A percentile compares a stretch with the other conserved stretches of the same genome.
Conservation (phyloP, 148 eudicot genomes). For the Persicaria maculosa region DNA sequence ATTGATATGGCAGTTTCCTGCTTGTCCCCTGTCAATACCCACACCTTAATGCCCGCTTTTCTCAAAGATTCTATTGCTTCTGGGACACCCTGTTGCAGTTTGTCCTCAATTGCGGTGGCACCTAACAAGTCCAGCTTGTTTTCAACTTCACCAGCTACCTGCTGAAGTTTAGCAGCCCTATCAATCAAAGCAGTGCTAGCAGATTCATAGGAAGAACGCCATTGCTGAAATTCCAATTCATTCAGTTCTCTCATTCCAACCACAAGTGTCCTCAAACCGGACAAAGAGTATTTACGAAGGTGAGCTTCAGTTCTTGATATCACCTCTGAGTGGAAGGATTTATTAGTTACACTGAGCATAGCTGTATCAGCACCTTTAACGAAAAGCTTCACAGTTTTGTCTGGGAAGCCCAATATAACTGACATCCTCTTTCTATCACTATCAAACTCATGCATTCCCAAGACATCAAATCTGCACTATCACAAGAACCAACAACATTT, state of each 20-base stretch:
- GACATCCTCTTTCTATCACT: slow-evolving; percentile 99
- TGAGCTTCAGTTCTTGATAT: slow-evolving; percentile 60
- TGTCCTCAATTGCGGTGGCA: slow-evolving; percentile 98
- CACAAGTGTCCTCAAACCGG: slow-evolving; percentile 92
- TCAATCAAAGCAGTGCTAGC: slow-evolving; percentile 88
- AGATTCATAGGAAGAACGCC: slow-evolving; percentile 83
- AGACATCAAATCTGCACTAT: slow-evolving; percentile 78
- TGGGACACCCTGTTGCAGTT: slow-evolving; percentile 89
- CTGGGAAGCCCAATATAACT: slow-evolving; percentile 87
- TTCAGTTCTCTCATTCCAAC: slow-evolving; percentile 67
- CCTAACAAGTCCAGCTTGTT: slow-evolving; percentile 59
- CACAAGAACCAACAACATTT: slow-evolving; percentile 4
- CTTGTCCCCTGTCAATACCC: slow-evolving; percentile 99
- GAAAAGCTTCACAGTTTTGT: slow-evolving; percentile 67
- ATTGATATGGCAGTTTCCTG: slow-evolving; percentile 99
- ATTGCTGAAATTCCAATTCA: slow-evolving; percentile 54
- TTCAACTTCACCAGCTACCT: slow-evolving; percentile 69
- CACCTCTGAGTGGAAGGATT: slow-evolving; percentile 40
- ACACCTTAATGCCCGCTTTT: slow-evolving; percentile 83
- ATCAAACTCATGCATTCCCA: slow-evolving; percentile 97
- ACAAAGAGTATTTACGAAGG: slow-evolving; percentile 67
- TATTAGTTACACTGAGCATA: slow-evolving; percentile 64
- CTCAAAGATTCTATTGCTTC: slow-evolving; percentile 90
- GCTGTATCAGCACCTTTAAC: slow-evolving; percentile 97
- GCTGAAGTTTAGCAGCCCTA: slow-evolving; percentile 77